Evolutionary conservation across 192 early-diverging fungal species (phyloP).

Genomic region (Entomortierella beljakovae): DNA sequence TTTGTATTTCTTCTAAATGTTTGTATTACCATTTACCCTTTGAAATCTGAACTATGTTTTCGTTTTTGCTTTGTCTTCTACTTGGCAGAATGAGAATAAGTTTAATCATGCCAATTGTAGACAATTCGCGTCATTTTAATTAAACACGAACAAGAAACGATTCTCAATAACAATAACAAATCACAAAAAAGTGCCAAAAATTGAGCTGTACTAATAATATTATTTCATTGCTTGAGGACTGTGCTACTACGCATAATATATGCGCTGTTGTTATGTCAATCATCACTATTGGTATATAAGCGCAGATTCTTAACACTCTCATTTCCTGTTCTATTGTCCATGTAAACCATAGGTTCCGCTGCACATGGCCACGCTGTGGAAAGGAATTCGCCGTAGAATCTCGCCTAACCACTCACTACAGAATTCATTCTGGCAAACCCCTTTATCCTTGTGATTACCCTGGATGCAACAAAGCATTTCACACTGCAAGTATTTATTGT

Average conservation of each 20-base stretch:
- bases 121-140: not conserved
- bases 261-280: not conserved
- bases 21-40: not conserved
- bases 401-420: conserved; percentile 27
- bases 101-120: too few species aligned
- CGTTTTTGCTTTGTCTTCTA: too few species aligned
- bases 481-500: conserved; percentile 21
- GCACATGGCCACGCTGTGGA: conserved; percentile 35
- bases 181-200: not conserved
- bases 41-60: not conserved
- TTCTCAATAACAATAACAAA: not conserved
- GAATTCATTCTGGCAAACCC: conserved; percentile 37
- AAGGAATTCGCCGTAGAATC: conserved; percentile 45
- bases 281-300: too few species aligned
- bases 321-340: not conserved
- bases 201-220: too few species aligned
- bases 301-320: conserved; percentile 4
- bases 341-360: conserved; percentile 11
- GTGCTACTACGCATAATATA: too few species aligned
- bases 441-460: conserved; percentile 45
- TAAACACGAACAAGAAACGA: not conserved
- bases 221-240: too few species aligned
- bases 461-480: conserved; percentile 39
- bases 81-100: too few species aligned
- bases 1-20: not conserved